Base-by-base conservation (phyloP, 1,139 yeast genomes). In the Kodamaea anthophila region DNA sequence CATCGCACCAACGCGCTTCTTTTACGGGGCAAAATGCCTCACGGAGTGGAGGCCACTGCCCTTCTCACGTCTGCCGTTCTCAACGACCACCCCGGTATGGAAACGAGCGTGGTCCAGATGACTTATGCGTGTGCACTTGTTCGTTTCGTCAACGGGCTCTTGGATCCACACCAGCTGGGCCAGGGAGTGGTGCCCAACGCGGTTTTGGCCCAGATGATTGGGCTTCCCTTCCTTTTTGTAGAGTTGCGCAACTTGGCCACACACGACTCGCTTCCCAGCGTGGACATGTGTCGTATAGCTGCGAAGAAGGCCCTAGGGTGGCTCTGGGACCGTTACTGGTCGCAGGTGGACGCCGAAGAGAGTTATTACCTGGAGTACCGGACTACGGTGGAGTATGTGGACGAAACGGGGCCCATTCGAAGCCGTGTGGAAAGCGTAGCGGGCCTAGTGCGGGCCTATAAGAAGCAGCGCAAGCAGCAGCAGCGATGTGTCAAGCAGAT, bases 211-310 rank as follows among this genome's bases (percentile, higher is more conserved):
- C 71, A 63, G 31, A 67, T 70, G 23, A 57, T 85, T 13, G 73
- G 74, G 2, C 58, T 93, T 13, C 96, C 98, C 0, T 69, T 81
- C 20, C 74, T 73, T 46, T 87, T 93, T 55, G 98, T 93, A 0
- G 98, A 93, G 49, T 50, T 87, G 23, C 64, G 99, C 38, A 98
- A 93, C 52, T 73, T 77, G 51, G 91, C 94, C 5, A 91, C 98
- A 0, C 99, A 93, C 51, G 97, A 91, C 43, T 67, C 62, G 10
- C 55, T 91, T 13, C 96, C 97, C 0, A 68, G 82, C 21, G 45
- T 86, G 24, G 75, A 70, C 26, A 65, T 83, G 55, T 63, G 91
- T 13, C 62, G 94, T 23, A 52, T 62, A 18, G 74, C 79, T 5
- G 58, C 77, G 5, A 47, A 51, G 5, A 61, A 71, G 34, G 96